Conservation (phyloP, 768 basidiomycete species). For the Filobasidium wieringae region DNA sequence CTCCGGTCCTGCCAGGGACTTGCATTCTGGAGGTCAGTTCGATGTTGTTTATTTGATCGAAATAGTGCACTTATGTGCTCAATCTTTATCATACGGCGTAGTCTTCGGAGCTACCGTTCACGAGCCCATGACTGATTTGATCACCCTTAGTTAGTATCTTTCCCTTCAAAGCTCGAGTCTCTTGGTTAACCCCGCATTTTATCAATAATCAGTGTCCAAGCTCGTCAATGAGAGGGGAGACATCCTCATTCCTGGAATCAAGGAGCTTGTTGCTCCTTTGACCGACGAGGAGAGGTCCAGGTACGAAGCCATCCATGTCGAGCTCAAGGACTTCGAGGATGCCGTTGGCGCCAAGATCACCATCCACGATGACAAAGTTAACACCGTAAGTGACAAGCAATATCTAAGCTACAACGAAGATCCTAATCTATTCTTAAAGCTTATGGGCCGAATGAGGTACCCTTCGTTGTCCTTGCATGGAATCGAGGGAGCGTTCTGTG, state of each 20-base stretch:
- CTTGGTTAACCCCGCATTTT: background rate
- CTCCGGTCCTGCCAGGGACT: slow-evolving; percentile 69
- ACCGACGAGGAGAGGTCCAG: slow-evolving; percentile 62
- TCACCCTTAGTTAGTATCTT: slow-evolving; percentile 46
- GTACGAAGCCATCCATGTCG: slow-evolving; percentile 64
- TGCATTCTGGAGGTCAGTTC: slow-evolving; percentile 61
- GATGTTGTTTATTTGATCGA: background rate
- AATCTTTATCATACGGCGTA: background rate
- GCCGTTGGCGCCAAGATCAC: slow-evolving; percentile 66
- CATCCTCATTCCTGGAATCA: slow-evolving; percentile 79
- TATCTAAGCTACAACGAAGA: background rate
- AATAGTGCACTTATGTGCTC: background rate
- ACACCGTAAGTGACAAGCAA: slow-evolving; percentile 24
- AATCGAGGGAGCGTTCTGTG: slow-evolving; percentile 83
- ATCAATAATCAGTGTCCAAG: slow-evolving; percentile 48
- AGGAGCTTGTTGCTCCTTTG: slow-evolving; percentile 66
- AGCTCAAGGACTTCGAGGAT: slow-evolving; percentile 54
- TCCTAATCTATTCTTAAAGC: slow-evolving; percentile 30
- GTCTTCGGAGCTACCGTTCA: slow-evolving; percentile 39
- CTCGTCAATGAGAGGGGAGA: slow-evolving; percentile 68
- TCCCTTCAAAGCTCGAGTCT: background rate
- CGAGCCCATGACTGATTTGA: slow-evolving; percentile 83
- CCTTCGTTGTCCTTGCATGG: slow-evolving; percentile 86
- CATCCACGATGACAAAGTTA: slow-evolving; percentile 61
- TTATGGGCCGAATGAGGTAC: slow-evolving; percentile 85